phyloP scores from a whole-genome alignment of 768 basidiomycete genomes.

The Nidula microcarpa region DNA sequence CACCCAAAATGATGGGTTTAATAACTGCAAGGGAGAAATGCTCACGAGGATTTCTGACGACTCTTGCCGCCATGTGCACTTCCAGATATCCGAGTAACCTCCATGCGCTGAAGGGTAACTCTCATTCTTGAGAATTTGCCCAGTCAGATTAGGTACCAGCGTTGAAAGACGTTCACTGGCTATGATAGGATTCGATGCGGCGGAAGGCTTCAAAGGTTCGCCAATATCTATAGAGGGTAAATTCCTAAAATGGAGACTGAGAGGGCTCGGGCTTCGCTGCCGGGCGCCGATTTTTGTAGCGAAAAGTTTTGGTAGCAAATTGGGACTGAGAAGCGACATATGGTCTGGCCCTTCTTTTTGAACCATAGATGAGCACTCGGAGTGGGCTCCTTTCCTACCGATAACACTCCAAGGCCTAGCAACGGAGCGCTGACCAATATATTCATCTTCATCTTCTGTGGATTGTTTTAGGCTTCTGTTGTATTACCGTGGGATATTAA shows the following conservation, averaged over 20 bases:
- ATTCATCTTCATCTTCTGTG: conserved; percentile 15
- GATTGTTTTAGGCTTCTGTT: no score
- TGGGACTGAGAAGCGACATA: conserved; percentile 27
- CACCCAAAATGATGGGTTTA: no score
- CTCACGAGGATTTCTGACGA: conserved; percentile 9
- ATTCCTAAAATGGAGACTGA: background rate
- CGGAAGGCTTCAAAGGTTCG: background rate
- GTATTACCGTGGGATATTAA: no score
- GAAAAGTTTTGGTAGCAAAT: conserved; percentile 31
- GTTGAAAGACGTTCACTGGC: no score
- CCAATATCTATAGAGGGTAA: background rate
- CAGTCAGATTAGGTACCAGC: conserved; percentile 24
- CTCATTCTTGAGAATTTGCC: conserved; percentile 23
- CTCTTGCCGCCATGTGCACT: conserved; percentile 26
- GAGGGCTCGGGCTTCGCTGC: conserved; percentile 7
- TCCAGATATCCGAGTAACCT: conserved; percentile 43
- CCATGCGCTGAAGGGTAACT: conserved; percentile 34
- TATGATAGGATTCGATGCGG: no score
- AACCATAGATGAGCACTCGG: conserved; percentile 31
- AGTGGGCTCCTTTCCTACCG: conserved; percentile 31
- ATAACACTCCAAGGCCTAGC: conserved; percentile 35
- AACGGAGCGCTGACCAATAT: conserved; percentile 7
- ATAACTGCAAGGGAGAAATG: no score
- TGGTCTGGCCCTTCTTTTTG: conserved; percentile 18
- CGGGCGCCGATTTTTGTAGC: conserved; percentile 4